Percentiles rank a stretch among this genome's conserved stretches.
Evolutionary conservation across 352 stramenopile species (phyloP).

Genomic region (Pythium pyrilobum): DNA sequence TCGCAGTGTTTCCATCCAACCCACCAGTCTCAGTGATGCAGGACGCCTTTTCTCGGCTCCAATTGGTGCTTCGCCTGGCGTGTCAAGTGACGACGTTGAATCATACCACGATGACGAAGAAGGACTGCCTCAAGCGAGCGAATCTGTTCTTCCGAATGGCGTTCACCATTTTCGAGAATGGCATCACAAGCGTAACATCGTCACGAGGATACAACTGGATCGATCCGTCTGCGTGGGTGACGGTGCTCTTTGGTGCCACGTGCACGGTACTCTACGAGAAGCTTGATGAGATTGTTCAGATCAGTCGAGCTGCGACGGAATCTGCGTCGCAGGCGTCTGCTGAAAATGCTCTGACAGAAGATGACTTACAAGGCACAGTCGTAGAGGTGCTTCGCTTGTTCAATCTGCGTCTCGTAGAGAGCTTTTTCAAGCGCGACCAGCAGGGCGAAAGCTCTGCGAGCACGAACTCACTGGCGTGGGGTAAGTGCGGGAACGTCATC

Average conservation of each 20-base stretch:
- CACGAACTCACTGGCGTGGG: constrained; percentile 48
- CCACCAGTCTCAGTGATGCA: constrained; percentile 61
- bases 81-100: constrained; percentile 66
- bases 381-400: constrained; percentile 66
- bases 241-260: constrained; percentile 61
- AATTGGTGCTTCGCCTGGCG: constrained; percentile 55
- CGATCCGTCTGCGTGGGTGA: constrained; percentile 48
- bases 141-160: constrained; percentile 55
- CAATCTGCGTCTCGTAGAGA: constrained; percentile 71
- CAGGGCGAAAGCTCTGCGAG: constrained; percentile 8
- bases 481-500: constrained; percentile 79
- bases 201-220: constrained; percentile 1
- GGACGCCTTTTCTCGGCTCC: constrained; percentile 66
- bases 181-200: constrained; percentile 15
- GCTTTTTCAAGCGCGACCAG: constrained; percentile 56
- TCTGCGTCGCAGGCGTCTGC: not conserved
- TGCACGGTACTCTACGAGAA: constrained; percentile 81
- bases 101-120: constrained; percentile 38
- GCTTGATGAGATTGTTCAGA: constrained; percentile 71
- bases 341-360: constrained; percentile 30
- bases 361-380: constrained; percentile 55
- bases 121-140: constrained; percentile 40
- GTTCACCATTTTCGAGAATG: constrained; percentile 65
- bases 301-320: constrained; percentile 36
- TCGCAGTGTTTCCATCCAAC: constrained; percentile 30